Base-by-base conservation (phyloP, 2,329 filamentous ascomycete genomes). In the Epichloe hybrida region DNA sequence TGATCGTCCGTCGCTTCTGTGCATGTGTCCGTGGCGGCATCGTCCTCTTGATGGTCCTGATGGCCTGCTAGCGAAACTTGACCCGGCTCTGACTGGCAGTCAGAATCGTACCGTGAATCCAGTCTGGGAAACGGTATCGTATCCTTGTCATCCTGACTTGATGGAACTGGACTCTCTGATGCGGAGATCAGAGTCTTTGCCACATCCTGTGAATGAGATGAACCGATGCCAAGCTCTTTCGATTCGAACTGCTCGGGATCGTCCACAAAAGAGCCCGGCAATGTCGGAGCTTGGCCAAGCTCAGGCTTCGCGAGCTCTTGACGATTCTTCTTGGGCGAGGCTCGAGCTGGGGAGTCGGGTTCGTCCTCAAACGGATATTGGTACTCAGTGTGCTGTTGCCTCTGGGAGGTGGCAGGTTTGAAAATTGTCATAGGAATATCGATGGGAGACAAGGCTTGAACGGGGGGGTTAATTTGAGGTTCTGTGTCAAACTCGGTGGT, bases 401-500 rank as follows among this genome's bases (percentile, higher is more conserved):
- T 53, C 37, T 62, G 63, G 6, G 65, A 61, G 47, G 59, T 64
- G 4, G 62, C 58, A 23, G 63, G 59, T 47, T 62, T 62, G 27
- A 61, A 52, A 45, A 61, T 55, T 20, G 57, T 58, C 45, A 59
- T 57, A 45, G 59, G 58, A 13, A 59, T 56, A 38, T 61, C 57
- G 13, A 56, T 46, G 11, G 58, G 57, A 23, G 59, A 48, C 11
- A 61, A 55, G 23, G 67, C 62, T 42, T 66, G 68, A 15, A 69
- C 58, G 1, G 73, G 68, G 23, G 1, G 74, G 67, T 81, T 77
- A 1, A 75, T 78, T 61, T 88, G 84, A 21, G 81, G 74, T 57
- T 88, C 84, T n/a, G 73, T 75, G 56, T 89, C 86, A 57, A 88
- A 86, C 58, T 86, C 81, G 0, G 84, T 88, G 7, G 75, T 75